Base-by-base conservation (phyloP, 768 basidiomycete genomes). In the Psilocybe cubensis region DNA sequence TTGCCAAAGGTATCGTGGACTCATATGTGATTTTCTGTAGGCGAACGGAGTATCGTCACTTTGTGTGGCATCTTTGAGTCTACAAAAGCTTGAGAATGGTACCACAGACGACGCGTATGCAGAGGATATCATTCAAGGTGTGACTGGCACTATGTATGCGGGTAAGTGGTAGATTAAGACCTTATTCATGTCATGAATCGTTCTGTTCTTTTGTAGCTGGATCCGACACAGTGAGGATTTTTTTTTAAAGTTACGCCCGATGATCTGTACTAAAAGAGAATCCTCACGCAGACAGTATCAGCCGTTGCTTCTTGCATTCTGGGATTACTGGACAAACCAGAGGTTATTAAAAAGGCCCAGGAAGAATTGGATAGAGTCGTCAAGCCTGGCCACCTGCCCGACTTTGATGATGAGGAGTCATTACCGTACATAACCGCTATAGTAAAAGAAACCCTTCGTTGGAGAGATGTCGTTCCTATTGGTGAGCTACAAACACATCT, bases 341-440 rank as follows among this genome's bases (percentile, higher is more conserved):
- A 74, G 3, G 63, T 70, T 6, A 65, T 74, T 20, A 64, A 59
- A 31, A 70, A 64, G 44, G 76, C 74, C 7, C 74, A 75, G 54
- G 62, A 52, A 8, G 73, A 77, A 45, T 60, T 79, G 11, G 78
- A 76, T 55, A 51, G 63, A 9, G 70, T 76, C 18, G 52, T 76
- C 10, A 70, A 70, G n/a, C 57, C 60, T 1, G 70, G 70, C 14
- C 59, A 70, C 42, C 63, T 78, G 3, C 78, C 78, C 2, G 65
- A 68, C 25, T 68, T 73, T 49, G 64, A 66, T 5, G 70, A 74
- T 44, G 52, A 66, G 54, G 57, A 59, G 10, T 48, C 60, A 0
- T 57, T 76, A 10, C 74, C 74, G 7, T 76, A 72, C 43, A 66
- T 75, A 35, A 68, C 68, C 12, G 75, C 75, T 3, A 66, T 75